Base-by-base conservation (phyloP, 345 rosid species). In the Cardamine occulta region DNA sequence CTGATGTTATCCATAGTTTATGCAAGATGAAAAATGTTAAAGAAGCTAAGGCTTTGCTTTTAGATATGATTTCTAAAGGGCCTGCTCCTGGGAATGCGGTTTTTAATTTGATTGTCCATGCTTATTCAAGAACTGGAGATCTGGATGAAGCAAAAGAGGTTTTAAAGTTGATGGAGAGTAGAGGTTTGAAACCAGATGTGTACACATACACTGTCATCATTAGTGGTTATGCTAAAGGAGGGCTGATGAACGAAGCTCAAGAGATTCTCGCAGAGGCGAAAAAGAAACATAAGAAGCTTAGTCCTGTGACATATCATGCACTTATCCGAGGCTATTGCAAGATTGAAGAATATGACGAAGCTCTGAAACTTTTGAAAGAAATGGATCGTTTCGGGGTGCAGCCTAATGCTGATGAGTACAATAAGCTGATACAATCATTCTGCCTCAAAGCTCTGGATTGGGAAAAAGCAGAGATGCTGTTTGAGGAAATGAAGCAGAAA, bases 41-140 rank as follows among this genome's bases (percentile, higher is more conserved):
- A 64, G 90, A 81, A 45, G 90, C 96, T 15, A 86, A 80, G 55
- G 47, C 66, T 53, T 79, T 91, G 77, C 85, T 94, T 65, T 31
- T 60, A 35, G 88, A 81, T 84, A 90, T 94, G 98, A 81, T 91
- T 39, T 80, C 79, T 14, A 82, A 82, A 24, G 95, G 97, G 9
- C 96, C 97, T 21, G 83, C 86, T 63, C 97, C 97, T 23, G 96
- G 97, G 54, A 89, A 85, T 75, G 93, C 90, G 0, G 88, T 86
- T 68, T 89, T 93, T 26, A 93, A 93, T 81, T 49, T 72, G 64
- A 54, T 91, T 5, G 79, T 86, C n/a, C 83, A 67, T 68, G 87
- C 84, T 23, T 89, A 69, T 53, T 86, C 95, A 21, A 94, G 80
- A 79, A 69, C 67, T 26, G 88, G 88, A 63, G 89, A 89, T 64